These are phyloP conservation scores for Barnettozyma siamensis DNA, from an alignment of 805 yeast genomes.

Conservation along the genomic window DNA sequence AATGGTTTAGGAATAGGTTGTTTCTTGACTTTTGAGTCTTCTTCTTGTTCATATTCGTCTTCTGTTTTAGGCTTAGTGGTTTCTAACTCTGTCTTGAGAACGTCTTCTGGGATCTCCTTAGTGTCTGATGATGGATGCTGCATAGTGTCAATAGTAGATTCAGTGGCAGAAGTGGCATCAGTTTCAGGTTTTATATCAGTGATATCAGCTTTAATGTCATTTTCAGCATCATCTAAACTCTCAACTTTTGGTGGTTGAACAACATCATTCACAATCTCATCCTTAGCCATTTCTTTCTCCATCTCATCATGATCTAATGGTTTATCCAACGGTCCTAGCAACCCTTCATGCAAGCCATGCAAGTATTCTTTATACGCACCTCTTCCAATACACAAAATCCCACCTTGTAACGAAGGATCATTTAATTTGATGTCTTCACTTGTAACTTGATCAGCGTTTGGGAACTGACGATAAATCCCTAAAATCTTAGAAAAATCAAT, in stretches of 20 bases:
- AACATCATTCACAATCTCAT: neutral
- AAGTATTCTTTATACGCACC: conserved; percentile 94
- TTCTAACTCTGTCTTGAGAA: conserved; percentile 4
- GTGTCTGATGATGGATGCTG: conserved; percentile 4
- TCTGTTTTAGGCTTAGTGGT: conserved; percentile 14
- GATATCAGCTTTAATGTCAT: conserved; percentile 1
- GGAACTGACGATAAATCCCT: conserved; percentile 45
- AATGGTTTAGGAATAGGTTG: conserved; percentile 58
- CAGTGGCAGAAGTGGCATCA: too few relatives aligned
- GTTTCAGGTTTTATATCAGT: too few relatives aligned
- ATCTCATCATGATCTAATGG: conserved; percentile 30
- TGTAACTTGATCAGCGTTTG: conserved; percentile 24
- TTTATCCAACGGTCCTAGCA: conserved; percentile 78
- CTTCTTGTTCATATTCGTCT: conserved; percentile 21
- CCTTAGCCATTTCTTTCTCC: conserved; percentile 3
- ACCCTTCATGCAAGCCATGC: conserved; percentile 88
- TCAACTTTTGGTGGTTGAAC: conserved; percentile 8
- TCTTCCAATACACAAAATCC: conserved; percentile 87
- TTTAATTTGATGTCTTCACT: conserved; percentile 43
- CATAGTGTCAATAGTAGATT: too few relatives aligned
- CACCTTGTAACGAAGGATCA: conserved; percentile 57
- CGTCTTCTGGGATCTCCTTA: too few relatives aligned
- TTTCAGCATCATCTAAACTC: conserved; percentile 5
- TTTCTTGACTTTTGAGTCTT: conserved; percentile 25
- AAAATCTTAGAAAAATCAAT: conserved; percentile 41